phyloP scores from a whole-genome alignment of 805 yeast genomes.

The Nakazawaea ambrosiae region DNA sequence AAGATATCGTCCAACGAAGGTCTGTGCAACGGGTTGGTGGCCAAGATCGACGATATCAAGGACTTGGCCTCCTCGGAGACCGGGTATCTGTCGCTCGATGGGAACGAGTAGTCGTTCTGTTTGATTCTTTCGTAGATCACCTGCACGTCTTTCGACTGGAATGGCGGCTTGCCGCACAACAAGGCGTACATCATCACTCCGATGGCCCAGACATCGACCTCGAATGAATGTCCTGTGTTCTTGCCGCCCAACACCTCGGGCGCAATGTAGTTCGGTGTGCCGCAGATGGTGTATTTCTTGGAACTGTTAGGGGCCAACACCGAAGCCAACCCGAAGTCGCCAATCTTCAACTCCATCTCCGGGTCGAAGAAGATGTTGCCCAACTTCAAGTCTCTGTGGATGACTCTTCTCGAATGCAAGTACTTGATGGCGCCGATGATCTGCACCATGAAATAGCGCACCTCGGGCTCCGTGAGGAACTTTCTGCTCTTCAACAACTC shows the following conservation, averaged over 20 bases:
- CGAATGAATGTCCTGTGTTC: constrained; percentile 82
- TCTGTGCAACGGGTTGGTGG: constrained; percentile 72
- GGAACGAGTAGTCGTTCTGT: constrained; percentile 72
- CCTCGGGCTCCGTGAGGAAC: constrained; percentile 85
- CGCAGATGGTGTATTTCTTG: constrained; percentile 90
- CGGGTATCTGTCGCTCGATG: constrained; percentile 47
- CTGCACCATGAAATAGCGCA: constrained; percentile 82
- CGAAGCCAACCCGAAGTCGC: constrained; percentile 98
- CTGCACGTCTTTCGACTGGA: constrained; percentile 92
- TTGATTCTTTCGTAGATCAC: constrained; percentile 90
- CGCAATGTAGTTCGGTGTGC: constrained; percentile 97
- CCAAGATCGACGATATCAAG: constrained; percentile 65
- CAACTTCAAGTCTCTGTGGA: constrained; percentile 92
- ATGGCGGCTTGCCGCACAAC: constrained; percentile 92
- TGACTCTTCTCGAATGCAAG: constrained; percentile 85
- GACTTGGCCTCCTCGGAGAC: constrained; percentile 67
- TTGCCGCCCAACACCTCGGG: constrained; percentile 95
- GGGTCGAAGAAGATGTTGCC: constrained; percentile 95
- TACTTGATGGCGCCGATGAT: constrained; percentile 91
- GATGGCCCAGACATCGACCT: constrained; percentile 96
- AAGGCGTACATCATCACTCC: constrained; percentile 96
- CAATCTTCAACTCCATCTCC: constrained; percentile 89
- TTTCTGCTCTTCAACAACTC: constrained; percentile 83
- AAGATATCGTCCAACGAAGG: constrained; percentile 76
- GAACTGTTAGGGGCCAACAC: constrained; percentile 66